phyloP scores from a whole-genome alignment of 805 yeast genomes.

The Ogataea glucozyma region DNA sequence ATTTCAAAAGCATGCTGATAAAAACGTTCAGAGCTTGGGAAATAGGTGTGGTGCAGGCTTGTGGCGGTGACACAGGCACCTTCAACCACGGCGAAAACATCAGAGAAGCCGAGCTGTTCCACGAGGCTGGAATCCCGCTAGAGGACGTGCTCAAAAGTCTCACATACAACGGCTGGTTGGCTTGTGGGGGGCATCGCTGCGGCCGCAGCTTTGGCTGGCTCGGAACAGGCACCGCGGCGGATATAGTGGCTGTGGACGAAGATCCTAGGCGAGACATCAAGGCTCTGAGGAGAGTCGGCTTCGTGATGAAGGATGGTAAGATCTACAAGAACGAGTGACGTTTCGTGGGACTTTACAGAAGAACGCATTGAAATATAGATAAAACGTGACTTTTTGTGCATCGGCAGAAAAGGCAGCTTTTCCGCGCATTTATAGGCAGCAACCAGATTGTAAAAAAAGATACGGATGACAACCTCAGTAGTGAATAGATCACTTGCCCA shows the following conservation, averaged over 20 bases:
- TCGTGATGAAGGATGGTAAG: slow-evolving; percentile 34
- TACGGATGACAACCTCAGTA: no score
- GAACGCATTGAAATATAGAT: no score
- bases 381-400: no score
- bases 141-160: slow-evolving; percentile 22
- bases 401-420: no score
- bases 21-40: slow-evolving; percentile 27
- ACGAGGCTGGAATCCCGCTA: slow-evolving; percentile 28
- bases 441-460: no score
- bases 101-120: slow-evolving; percentile 31
- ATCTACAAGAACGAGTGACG: slow-evolving; percentile 26
- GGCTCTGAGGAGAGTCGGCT: slow-evolving; percentile 21
- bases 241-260: slow-evolving; percentile 27
- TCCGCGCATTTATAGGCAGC: no score
- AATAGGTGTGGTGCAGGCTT: slow-evolving; percentile 28
- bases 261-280: slow-evolving; percentile 22
- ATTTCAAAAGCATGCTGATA: slow-evolving; percentile 19
- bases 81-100: slow-evolving; percentile 33
- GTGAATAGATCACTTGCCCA: no score
- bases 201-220: slow-evolving; percentile 32
- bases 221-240: slow-evolving; percentile 27
- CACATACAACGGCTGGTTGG: slow-evolving; percentile 33
- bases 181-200: slow-evolving; percentile 28
- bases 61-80: slow-evolving; percentile 35
- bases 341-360: no score